Percentiles rank a stretch among this genome's conserved stretches.
Conservation (phyloP, 2,329 filamentous ascomycete species). For the Pleurostoma richardsiae region DNA sequence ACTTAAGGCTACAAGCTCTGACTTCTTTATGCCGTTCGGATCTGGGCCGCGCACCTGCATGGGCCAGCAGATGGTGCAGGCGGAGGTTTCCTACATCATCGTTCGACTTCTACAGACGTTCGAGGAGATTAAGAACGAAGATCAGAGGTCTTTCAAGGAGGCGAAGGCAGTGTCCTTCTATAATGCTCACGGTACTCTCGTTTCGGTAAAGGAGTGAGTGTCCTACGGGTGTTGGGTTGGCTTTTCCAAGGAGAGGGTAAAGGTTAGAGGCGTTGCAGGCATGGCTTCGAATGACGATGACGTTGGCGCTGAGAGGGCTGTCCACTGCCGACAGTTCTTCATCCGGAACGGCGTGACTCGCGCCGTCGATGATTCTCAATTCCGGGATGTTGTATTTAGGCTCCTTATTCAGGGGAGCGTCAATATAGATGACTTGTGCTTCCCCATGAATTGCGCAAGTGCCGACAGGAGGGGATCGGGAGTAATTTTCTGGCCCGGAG, state of each 20-base stretch:
- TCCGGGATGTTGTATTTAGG: too few species aligned
- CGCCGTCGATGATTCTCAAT: too few species aligned
- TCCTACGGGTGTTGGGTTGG: too few species aligned
- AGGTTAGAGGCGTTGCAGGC: too few species aligned
- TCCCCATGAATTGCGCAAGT: not conserved
- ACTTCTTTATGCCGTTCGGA: slow-evolving; percentile 9
- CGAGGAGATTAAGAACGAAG: not conserved
- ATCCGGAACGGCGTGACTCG: too few species aligned
- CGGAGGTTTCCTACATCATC: slow-evolving; percentile 5
- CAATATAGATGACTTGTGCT: not conserved
- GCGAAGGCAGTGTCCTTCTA: slow-evolving; percentile 8
- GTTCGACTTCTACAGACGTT: slow-evolving; percentile 8
- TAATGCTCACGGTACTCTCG: slow-evolving; percentile 5
- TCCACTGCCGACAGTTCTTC: too few species aligned
- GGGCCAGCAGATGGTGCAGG: slow-evolving; percentile 6
- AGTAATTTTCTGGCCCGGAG: not conserved
- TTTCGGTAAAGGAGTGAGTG: not conserved
- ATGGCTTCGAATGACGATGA: too few species aligned
- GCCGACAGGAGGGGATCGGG: not conserved
- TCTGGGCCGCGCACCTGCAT: slow-evolving; percentile 4
- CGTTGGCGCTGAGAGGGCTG: too few species aligned
- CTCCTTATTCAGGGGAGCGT: not conserved
- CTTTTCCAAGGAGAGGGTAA: too few species aligned
- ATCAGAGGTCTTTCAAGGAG: slow-evolving; percentile 3
- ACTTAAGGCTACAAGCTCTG: too few species aligned